Evolutionary conservation across 257 asterid genomes (phyloP), one percentile per base, ranked within the genome.

Genomic region (Avicennia marina): DNA sequence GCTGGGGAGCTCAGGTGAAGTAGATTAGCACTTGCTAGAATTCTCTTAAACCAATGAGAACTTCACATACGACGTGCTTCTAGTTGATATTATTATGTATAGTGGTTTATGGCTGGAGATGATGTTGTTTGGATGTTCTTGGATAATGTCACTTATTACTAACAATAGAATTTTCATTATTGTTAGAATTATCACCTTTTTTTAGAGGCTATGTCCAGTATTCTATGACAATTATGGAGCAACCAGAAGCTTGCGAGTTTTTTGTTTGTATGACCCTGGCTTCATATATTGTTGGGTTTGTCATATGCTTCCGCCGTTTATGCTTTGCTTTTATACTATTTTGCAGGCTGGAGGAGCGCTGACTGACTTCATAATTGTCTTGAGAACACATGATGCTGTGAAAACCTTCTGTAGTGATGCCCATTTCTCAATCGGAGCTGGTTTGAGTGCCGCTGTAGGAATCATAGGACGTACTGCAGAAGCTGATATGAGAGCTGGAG

Each of bases 1-100:
- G 99, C 69, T 93, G 99, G 99, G 97, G 99, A 51, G 96, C 91
- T 62, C 99, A 93, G 99, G 99, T 93, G 58, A 66, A 56, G 38
- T 58, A 36, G 26, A 36, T 53, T 53, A 19, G 25, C 46, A 7
- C 52, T 61, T 40, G 24, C 68, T 41, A 53, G 41, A 17, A 27
- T 53, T 60, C 15, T 11, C 12, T 46, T 51, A 38, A 42, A 18
- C n/a, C 42, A n/a, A 52, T 22, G 50, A 47, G 22, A 19, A 19
- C 5, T 7, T 26, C 33, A 11, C 10, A 4, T 33, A 3, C 32
- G 25, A 67, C n/a, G 12, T 20, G n/a, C 16, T 24, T 60, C 42
- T 17, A 16, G 17, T 22, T 60, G 17, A 17, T 62, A 12, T 32
- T n/a, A n/a, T n/a, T 15, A 20, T 16, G 36, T 15, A 12, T 45